Percentiles rank a stretch among this genome's conserved stretches.
Evolutionary conservation across 768 basidiomycete species (phyloP).

Genomic region (Strobilomyces confusus): DNA sequence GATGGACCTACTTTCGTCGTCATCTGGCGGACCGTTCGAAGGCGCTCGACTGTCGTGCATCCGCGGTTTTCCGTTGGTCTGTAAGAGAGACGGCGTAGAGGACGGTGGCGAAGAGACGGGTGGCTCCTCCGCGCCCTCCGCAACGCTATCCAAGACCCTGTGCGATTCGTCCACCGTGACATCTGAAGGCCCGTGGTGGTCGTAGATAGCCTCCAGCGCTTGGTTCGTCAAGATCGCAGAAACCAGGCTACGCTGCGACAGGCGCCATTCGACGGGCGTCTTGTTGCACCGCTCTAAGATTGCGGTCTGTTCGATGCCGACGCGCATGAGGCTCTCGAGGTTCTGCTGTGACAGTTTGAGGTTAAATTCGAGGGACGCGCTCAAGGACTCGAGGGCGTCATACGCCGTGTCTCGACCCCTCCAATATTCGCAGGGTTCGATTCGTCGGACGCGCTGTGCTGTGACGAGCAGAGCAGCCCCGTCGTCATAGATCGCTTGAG

Average conservation of each 20-base stretch:
- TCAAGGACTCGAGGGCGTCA: conserved; percentile 29
- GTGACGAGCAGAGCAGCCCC: conserved; percentile 38
- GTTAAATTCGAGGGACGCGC: conserved; percentile 32
- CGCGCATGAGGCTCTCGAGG: conserved; percentile 35
- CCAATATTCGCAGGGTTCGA: conserved; percentile 25
- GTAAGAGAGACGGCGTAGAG: conserved; percentile 8
- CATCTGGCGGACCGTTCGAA: conserved; percentile 5
- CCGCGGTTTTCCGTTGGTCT: conserved; percentile 9
- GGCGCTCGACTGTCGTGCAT: background rate
- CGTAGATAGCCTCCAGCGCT: conserved; percentile 15
- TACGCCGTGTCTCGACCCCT: conserved; percentile 22
- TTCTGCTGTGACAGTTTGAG: conserved; percentile 34
- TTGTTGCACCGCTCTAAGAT: conserved; percentile 37
- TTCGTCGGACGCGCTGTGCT: conserved; percentile 33
- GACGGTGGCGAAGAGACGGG: background rate
- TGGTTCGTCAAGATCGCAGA: conserved; percentile 26
- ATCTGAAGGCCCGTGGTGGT: conserved; percentile 9
- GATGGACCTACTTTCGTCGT: conserved; percentile 15
- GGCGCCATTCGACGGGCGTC: conserved; percentile 43
- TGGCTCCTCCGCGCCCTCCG: conserved; percentile 1
- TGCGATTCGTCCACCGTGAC: conserved; percentile 8
- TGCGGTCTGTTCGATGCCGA: conserved; percentile 39
- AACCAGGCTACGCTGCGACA: conserved; percentile 38
- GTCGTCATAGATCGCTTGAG: conserved; percentile 51
- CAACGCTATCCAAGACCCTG: conserved; percentile 8